Percentiles rank a stretch among this genome's conserved stretches.
phyloP scores from a whole-genome alignment of 2,329 filamentous ascomycete genomes.

The Trichoderma sp. region DNA sequence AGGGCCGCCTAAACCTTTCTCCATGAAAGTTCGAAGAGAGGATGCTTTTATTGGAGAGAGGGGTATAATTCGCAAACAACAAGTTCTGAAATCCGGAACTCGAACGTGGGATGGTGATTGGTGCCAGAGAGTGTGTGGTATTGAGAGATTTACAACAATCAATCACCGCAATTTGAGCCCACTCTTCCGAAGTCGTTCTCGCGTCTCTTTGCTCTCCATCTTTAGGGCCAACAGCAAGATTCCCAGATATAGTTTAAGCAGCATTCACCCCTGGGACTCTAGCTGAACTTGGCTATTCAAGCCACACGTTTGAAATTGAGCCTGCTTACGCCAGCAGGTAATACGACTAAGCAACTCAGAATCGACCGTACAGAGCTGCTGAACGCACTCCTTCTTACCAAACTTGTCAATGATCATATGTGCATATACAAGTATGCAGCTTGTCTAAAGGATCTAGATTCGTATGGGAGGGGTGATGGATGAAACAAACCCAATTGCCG shows the following conservation, averaged over 20 bases:
- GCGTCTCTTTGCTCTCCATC: background rate
- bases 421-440: background rate
- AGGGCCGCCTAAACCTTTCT: background rate
- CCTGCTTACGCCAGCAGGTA: constrained; percentile 18
- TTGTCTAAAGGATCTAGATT: constrained; percentile 7
- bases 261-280: background rate
- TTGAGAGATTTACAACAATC: background rate
- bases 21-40: background rate
- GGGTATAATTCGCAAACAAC: background rate
- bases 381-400: background rate
- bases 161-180: background rate
- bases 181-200: background rate
- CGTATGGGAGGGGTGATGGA: background rate
- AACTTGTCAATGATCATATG: background rate
- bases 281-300: background rate
- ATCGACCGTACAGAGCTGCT: background rate
- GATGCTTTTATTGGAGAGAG: background rate
- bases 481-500: constrained; percentile 5
- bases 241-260: background rate
- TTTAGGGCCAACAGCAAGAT: background rate
- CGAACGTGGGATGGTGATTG: background rate
- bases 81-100: background rate
- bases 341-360: background rate
- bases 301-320: constrained; percentile 1
- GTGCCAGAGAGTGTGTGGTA: background rate